Evolutionary conservation across 139 green algal species (phyloP).

Genomic region (Deuterostichococcus epilithicus): DNA sequence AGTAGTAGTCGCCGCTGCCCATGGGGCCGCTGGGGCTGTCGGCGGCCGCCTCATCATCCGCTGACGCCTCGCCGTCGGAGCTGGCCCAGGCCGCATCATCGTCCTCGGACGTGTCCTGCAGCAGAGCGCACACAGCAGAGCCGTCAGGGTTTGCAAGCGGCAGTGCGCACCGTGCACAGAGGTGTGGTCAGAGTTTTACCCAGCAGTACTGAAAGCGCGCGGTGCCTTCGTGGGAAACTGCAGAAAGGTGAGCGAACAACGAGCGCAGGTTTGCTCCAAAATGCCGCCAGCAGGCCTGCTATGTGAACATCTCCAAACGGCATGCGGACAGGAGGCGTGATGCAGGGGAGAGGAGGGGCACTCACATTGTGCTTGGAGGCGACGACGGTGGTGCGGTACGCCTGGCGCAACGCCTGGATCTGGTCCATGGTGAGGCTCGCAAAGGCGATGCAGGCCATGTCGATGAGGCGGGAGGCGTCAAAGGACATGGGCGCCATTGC

Average conservation of each 20-base stretch:
- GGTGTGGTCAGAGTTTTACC: too few species aligned
- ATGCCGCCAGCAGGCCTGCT: too few species aligned
- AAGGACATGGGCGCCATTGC: conserved; percentile 58
- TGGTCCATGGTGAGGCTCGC: conserved; percentile 25
- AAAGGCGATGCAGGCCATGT: conserved; percentile 43
- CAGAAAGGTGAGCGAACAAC: too few species aligned
- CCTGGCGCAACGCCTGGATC: conserved; percentile 28
- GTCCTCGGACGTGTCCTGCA: not conserved
- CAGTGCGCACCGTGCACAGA: too few species aligned
- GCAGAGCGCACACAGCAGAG: too few species aligned
- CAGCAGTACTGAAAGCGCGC: too few species aligned
- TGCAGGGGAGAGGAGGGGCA: too few species aligned
- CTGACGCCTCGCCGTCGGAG: not conserved
- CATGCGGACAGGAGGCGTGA: too few species aligned
- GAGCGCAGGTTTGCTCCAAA: too few species aligned
- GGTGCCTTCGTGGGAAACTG: too few species aligned
- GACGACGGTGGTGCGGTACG: conserved; percentile 30
- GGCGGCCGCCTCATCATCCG: not conserved
- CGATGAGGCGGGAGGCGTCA: conserved; percentile 50
- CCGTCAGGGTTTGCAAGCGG: too few species aligned
- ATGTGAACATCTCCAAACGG: too few species aligned
- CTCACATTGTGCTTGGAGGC: not conserved
- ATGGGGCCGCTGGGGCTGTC: not conserved
- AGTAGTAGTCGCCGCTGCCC: not conserved
- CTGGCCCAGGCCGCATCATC: not conserved